phyloP scores from a whole-genome alignment of 108 stramenopile species.

The Parietichytrium sp. region DNA sequence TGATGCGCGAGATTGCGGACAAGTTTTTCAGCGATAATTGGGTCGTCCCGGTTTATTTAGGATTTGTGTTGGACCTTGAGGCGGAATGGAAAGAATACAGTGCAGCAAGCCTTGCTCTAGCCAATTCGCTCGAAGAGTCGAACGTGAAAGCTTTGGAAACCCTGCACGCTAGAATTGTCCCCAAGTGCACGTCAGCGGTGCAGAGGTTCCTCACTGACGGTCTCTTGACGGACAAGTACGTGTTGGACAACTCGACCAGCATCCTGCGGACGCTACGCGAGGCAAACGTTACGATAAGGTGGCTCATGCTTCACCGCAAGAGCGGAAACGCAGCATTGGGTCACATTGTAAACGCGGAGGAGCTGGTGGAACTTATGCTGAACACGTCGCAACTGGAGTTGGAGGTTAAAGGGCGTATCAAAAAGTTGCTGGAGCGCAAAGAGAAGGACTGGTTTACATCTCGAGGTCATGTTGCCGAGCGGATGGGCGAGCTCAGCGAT shows the following conservation, averaged over 20 bases:
- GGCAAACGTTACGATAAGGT: conserved; percentile 64
- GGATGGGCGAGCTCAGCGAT: conserved; percentile 57
- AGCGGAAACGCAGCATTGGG: conserved; percentile 32
- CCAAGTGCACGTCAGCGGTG: conserved; percentile 53
- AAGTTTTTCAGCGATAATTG: conserved; percentile 70
- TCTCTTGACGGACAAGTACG: conserved; percentile 55
- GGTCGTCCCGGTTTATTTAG: conserved; percentile 63
- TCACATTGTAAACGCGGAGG: conserved; percentile 51
- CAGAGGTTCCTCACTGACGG: conserved; percentile 48
- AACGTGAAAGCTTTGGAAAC: not conserved
- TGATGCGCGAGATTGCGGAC: conserved; percentile 65
- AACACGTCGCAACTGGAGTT: conserved; percentile 64
- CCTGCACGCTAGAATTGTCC: too few species aligned
- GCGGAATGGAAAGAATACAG: conserved; percentile 60
- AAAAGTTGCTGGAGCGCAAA: conserved; percentile 54
- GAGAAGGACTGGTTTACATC: conserved; percentile 57
- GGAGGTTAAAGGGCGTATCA: conserved; percentile 57
- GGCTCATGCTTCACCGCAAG: conserved; percentile 70
- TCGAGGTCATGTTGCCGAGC: conserved; percentile 41
- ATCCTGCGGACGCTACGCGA: conserved; percentile 57
- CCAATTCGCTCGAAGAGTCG: conserved; percentile 39
- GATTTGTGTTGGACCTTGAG: conserved; percentile 61
- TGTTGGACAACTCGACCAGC: conserved; percentile 56
- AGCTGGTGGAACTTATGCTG: conserved; percentile 61
- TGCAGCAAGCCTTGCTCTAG: conserved; percentile 59